Evolutionary conservation across 768 basidiomycete species (phyloP).

Genomic region (Suillus hirtellus): DNA sequence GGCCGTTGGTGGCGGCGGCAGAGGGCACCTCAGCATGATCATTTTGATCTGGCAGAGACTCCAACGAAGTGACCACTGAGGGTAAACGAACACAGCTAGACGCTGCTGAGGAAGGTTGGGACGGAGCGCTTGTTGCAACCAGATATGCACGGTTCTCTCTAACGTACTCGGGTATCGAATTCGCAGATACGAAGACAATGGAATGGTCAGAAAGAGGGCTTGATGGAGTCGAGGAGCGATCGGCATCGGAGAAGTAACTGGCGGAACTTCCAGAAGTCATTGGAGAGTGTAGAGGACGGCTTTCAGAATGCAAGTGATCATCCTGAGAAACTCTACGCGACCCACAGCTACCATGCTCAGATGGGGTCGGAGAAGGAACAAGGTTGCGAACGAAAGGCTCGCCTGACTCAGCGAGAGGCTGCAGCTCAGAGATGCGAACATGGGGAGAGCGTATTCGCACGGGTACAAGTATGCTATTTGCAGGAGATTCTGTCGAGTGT

Average conservation of each 20-base stretch:
- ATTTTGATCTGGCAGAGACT: slow-evolving; percentile 16
- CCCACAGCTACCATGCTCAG: slow-evolving; percentile 26
- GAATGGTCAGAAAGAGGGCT: slow-evolving; percentile 23
- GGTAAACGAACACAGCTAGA: slow-evolving; percentile 21
- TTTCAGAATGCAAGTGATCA: not conserved
- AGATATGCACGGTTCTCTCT: slow-evolving; percentile 32
- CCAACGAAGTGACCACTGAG: slow-evolving; percentile 25
- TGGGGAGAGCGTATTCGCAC: not conserved
- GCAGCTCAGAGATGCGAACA: not conserved
- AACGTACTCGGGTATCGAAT: slow-evolving; percentile 31
- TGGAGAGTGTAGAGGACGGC: not conserved
- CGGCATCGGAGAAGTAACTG: not conserved
- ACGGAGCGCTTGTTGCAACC: slow-evolving; percentile 30
- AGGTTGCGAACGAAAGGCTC: not conserved
- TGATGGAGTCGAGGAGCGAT: slow-evolving; percentile 1
- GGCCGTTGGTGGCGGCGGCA: not conserved
- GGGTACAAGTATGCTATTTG: not conserved
- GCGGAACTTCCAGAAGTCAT: not conserved
- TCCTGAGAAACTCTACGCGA: not conserved
- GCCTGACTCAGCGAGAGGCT: not conserved
- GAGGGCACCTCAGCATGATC: slow-evolving; percentile 1
- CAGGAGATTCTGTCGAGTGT: slow-evolving; percentile 2
- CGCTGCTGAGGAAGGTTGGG: slow-evolving; percentile 21
- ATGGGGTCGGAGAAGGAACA: slow-evolving; percentile 27
- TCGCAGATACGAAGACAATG: slow-evolving; percentile 31